Evolutionary conservation across 2,329 filamentous ascomycete species (phyloP), one percentile per base, ranked within the genome.

Genomic region (Scedosporium aurantiacum): DNA sequence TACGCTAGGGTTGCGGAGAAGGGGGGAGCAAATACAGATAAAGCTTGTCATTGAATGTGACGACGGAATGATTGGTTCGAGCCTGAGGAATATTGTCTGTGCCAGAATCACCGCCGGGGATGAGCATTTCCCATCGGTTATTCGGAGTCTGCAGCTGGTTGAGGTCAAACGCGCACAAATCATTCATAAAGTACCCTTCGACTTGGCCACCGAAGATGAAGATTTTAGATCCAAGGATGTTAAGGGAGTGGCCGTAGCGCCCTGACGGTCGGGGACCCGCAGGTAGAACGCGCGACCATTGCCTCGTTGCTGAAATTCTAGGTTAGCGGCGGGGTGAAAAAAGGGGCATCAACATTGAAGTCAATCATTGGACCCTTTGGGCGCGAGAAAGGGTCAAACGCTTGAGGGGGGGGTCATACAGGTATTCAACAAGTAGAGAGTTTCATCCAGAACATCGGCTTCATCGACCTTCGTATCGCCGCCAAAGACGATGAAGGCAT

Each of bases 381-480:
- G 40, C 6, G 4, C 12, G 40, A 37, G 52, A 47, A 7, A 4
- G 47, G 23, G 18, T 7, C 5, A 45, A 25, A 61, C 27, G 61
- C 18, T n/a, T n/a, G n/a, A n/a, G 7, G 28, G 18, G 18, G 64
- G 60, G 27, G 23, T 79, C 93, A 77, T 81, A 97, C 94, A 97
- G 58, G 94, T 99, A 76, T 99, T 99, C 59, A 99, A 80, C 58
- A 99, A 82, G 74, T 99, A 99, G 12, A 99, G 78, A 0, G 94
- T 97, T 75, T 99, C 93, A 69, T 99, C 94, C 62, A 99, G 78
- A 57, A 90, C 81, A 73, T 99, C 94, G 37, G 85, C 84, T 70
- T 97, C 94, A 61, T 97, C 91, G 71, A 96, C 88, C 75, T 99
- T 99, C 59, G 94, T 99, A 73, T 99, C 95, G 70, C 94, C 94